A percentile compares a stretch with the other conserved stretches of the same genome.
Evolutionary conservation across 306 rosid genomes (phyloP).

Genomic region (Vicia sativa): DNA sequence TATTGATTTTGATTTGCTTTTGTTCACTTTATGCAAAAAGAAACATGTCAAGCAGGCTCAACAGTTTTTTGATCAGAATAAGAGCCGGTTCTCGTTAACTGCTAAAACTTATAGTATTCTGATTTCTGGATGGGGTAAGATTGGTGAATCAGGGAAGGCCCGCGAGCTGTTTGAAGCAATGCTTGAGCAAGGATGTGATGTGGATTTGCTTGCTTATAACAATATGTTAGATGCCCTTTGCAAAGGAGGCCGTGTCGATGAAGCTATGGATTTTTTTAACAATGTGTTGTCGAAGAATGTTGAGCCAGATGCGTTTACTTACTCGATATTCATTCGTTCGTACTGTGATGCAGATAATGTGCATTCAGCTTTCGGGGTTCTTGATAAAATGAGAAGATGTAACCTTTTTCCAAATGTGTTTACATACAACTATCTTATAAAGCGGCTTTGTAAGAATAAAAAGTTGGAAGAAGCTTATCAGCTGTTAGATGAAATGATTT

Average conservation of each 20-base stretch:
- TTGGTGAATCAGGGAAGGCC: conserved; percentile 61
- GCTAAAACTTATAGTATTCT: conserved; percentile 71
- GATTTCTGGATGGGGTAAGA: conserved; percentile 79
- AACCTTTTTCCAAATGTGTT: conserved; percentile 67
- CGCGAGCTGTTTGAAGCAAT: conserved; percentile 74
- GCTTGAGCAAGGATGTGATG: conserved; percentile 57
- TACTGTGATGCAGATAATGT: conserved; percentile 65
- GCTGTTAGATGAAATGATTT: conserved; percentile 82
- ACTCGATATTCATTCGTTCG: conserved; percentile 71
- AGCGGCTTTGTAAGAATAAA: conserved; percentile 76
- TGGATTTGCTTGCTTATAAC: conserved; percentile 77
- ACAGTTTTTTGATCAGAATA: conserved; percentile 64
- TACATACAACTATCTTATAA: conserved; percentile 76
- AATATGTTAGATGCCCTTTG: conserved; percentile 69
- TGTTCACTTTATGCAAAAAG: conserved; percentile 65
- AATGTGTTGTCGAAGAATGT: conserved; percentile 57
- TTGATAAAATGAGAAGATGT: conserved; percentile 66
- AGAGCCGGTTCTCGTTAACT: conserved; percentile 51
- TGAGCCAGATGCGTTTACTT: conserved; percentile 69
- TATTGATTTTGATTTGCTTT: conserved; percentile 74
- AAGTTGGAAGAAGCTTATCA: conserved; percentile 84
- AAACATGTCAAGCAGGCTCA: conserved; percentile 74
- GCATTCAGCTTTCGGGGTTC: conserved; percentile 70
- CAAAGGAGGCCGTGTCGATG: conserved; percentile 66
- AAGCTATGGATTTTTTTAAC: conserved; percentile 59